Base-by-base conservation (phyloP, 805 yeast genomes). In the Vanderwaltozyma yarrowii region DNA sequence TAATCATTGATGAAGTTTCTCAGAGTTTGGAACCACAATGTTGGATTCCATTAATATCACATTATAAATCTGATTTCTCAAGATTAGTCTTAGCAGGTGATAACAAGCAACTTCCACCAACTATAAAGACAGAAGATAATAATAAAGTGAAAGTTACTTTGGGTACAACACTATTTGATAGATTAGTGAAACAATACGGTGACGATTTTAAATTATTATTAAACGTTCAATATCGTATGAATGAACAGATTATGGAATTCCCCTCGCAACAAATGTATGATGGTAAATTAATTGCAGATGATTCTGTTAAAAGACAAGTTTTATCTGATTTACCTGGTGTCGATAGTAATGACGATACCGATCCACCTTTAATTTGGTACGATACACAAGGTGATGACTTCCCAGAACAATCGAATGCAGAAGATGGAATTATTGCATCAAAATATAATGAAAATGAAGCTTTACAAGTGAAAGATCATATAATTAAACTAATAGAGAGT, bases 21-120 rank as follows among this genome's bases (percentile, higher is more conserved):
- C 98, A 89, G 58, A 72, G 96, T 10, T 61, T 89, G 38, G 96
- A 89, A 52, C 95, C 96, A 1, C 95, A 89, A 47, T 87, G 96
- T 51, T 88, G 96, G 96, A 87, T 89, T 18, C 96, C 98, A 1
- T 43, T 92, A 6, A 67, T 86, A 3, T 71, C 73, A 28, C 89
- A 83, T 50, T 60, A 69, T 12, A 69, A 75, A 8, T 63, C 69
- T 17, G 42, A 57, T 30, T 58, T 74, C 30, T 67, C 69, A 26
- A 70, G 77, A 38, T 57, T 89, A 18, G 73, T 89, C 1, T 69
- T 89, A 18, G 96, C 97, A 0, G 98, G 98, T 37, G 98, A 89
- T 55, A 81, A 88, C 52, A 76, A 76, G 62, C 98, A 89, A 58
- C 65, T 89, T 24, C 89, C 97, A 0, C 96, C 98, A 2, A 85